Percentiles rank a stretch among this genome's conserved stretches.
phyloP scores from a whole-genome alignment of 306 rosid species.

The Cucurbita moschata region DNA sequence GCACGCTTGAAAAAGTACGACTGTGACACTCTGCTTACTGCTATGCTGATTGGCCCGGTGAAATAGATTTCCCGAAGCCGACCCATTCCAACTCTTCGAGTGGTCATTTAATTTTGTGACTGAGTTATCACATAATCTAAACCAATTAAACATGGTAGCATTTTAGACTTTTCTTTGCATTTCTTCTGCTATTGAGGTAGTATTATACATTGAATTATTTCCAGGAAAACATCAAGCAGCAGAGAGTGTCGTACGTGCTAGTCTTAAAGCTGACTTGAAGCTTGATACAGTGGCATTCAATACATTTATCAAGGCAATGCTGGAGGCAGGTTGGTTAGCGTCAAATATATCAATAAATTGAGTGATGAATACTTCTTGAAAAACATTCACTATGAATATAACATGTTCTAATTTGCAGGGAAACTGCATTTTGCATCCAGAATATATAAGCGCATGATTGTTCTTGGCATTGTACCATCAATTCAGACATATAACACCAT shows the following conservation, averaged over 20 bases:
- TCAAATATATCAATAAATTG: constrained; percentile 6
- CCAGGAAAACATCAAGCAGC: constrained; percentile 68
- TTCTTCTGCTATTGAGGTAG: background rate
- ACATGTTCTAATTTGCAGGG: constrained; percentile 29
- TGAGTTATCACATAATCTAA: background rate
- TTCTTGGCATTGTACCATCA: constrained; percentile 49
- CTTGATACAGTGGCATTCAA: constrained; percentile 94
- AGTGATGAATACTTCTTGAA: background rate
- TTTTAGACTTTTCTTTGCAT: background rate
- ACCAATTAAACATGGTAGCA: background rate
- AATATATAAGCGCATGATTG: constrained; percentile 58
- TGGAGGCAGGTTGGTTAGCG: constrained; percentile 73
- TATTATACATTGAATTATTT: constrained; percentile 1
- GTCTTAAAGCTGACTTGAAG: constrained; percentile 41
- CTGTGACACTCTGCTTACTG: background rate
- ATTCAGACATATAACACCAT: constrained; percentile 82
- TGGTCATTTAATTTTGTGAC: background rate
- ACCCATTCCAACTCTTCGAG: background rate
- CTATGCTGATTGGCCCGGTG: background rate
- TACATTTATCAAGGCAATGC: constrained; percentile 89
- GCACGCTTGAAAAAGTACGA: no score
- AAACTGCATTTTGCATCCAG: constrained; percentile 57
- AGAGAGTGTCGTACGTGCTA: constrained; percentile 36
- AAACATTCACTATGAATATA: constrained; percentile 16
- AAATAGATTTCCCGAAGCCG: background rate